A percentile compares a stretch with the other conserved stretches of the same genome.
Evolutionary conservation across 768 basidiomycete species (phyloP).

Genomic region (Collybia nuda): DNA sequence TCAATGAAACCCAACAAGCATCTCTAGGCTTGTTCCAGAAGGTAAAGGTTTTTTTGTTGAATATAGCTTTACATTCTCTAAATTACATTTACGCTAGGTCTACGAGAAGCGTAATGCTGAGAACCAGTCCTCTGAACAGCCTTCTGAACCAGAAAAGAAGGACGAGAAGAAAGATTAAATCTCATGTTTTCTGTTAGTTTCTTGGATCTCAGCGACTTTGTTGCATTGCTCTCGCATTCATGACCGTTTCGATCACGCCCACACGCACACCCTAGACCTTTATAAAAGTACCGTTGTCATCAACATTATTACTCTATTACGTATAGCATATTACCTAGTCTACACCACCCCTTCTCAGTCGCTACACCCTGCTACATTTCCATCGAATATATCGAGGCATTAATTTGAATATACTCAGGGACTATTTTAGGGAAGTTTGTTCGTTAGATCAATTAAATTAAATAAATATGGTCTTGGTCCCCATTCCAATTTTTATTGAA

Average conservation of each 20-base stretch:
- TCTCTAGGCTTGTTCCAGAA: slow-evolving; percentile 97
- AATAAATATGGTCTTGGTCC: too few species aligned
- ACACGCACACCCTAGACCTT: neutral
- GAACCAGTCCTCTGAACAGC: slow-evolving; percentile 46
- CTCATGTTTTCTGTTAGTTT: neutral
- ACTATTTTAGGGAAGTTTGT: too few species aligned
- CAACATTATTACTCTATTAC: slow-evolving; percentile 5
- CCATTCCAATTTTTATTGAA: too few species aligned
- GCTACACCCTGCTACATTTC: too few species aligned
- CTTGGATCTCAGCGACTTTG: neutral
- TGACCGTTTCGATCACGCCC: neutral
- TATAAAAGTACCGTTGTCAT: neutral
- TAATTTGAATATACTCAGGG: too few species aligned
- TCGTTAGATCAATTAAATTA: too few species aligned
- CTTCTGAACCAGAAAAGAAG: slow-evolving; percentile 44
- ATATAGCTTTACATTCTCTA: neutral
- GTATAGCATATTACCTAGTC: slow-evolving; percentile 5
- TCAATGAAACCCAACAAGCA: slow-evolving; percentile 91
- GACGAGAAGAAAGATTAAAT: slow-evolving; percentile 86
- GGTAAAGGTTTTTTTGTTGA: slow-evolving; percentile 30
- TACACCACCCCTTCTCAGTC: slow-evolving; percentile 1
- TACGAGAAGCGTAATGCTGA: slow-evolving; percentile 92
- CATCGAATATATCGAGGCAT: too few species aligned
- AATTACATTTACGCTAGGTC: slow-evolving; percentile 35
- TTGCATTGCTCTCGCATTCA: neutral